Conservation (phyloP, 257 asterid species). For the Scutellaria baicalensis region DNA sequence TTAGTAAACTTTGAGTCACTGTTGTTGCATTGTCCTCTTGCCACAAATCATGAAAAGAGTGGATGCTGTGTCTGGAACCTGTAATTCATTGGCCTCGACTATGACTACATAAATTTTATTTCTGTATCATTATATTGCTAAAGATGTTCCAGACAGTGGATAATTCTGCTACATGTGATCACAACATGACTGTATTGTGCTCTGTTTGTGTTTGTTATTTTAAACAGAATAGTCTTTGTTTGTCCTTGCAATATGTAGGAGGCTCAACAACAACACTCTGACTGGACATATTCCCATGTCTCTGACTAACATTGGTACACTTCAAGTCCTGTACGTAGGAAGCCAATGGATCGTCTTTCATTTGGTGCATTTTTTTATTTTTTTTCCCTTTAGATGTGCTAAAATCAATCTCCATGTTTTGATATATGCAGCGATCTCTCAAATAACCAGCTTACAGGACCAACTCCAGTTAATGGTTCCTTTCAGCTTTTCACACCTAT, state of each 20-base stretch:
- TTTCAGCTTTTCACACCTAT: conserved; percentile 87
- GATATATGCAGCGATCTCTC: conserved; percentile 82
- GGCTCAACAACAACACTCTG: conserved; percentile 92
- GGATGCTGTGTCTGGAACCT: neutral
- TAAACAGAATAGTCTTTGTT: conserved; percentile 16
- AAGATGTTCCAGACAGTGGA: neutral
- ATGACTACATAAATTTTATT: neutral
- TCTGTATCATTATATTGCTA: neutral
- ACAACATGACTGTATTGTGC: conserved; percentile 5
- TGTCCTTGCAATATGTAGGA: conserved; percentile 40
- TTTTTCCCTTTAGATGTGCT: conserved; percentile 1
- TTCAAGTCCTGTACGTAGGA: conserved; percentile 96
- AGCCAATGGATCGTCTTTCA: conserved; percentile 9
- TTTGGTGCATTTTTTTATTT: neutral
- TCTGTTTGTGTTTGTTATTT: neutral
- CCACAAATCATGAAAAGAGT: neutral
- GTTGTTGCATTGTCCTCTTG: neutral
- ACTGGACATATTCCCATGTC: conserved; percentile 62
- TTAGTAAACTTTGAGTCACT: neutral
- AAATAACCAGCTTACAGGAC: conserved; percentile 54
- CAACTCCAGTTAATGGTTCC: conserved; percentile 79
- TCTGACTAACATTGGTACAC: conserved; percentile 50
- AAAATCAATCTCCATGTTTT: conserved; percentile 13
- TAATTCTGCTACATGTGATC: neutral
- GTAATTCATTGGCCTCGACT: neutral